Evolutionary conservation across 805 yeast genomes (phyloP).

Genomic region (Starmerella vaccinii): DNA sequence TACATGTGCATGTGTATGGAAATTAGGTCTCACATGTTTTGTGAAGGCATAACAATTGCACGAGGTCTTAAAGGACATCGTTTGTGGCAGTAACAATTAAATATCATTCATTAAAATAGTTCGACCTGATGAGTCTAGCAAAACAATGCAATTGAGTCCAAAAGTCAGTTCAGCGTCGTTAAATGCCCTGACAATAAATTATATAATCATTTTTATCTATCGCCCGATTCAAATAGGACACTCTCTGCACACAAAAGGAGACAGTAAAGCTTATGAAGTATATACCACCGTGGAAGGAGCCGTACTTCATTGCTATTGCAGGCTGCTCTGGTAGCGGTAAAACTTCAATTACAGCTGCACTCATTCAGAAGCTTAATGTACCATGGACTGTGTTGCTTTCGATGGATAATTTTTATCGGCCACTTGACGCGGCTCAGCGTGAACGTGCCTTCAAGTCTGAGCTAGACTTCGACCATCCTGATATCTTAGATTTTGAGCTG

Average conservation of each 20-base stretch:
- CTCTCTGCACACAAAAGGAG: not conserved
- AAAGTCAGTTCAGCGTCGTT: not conserved
- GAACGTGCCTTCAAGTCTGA: conserved; percentile 54
- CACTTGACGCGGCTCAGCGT: conserved; percentile 53
- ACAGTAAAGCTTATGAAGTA: conserved; percentile 30
- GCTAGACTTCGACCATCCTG: conserved; percentile 80
- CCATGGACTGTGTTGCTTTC: conserved; percentile 93
- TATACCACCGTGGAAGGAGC: conserved; percentile 81
- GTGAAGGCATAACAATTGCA: too few species aligned
- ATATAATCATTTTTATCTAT: not conserved
- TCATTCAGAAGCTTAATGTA: conserved; percentile 52
- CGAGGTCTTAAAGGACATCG: too few species aligned
- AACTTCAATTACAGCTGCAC: conserved; percentile 77
- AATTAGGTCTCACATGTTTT: too few species aligned
- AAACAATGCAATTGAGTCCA: not conserved
- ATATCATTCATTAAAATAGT: too few species aligned
- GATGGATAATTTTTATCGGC: conserved; percentile 82
- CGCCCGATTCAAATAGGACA: not conserved
- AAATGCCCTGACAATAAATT: not conserved
- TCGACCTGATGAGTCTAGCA: too few species aligned
- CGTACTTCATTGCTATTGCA: conserved; percentile 70
- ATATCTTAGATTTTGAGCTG: conserved; percentile 70
- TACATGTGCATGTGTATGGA: too few species aligned
- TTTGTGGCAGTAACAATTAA: too few species aligned
- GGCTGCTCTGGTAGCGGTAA: conserved; percentile 88